phyloP scores from a whole-genome alignment of 2,329 filamentous ascomycete genomes.

The Fusarium drepaniforme region DNA sequence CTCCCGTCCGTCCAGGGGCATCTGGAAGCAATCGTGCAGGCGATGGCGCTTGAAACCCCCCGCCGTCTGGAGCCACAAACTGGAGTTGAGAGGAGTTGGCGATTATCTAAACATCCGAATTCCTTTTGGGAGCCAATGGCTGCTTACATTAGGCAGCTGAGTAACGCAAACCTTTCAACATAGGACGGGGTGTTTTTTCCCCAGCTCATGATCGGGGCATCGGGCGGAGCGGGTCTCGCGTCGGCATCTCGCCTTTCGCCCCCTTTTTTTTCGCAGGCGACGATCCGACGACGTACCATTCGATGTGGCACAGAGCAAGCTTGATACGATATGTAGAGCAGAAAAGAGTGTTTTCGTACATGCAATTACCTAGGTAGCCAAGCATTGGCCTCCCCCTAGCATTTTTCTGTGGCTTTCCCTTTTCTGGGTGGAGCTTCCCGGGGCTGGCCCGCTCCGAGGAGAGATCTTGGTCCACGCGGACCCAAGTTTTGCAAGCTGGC shows the following conservation, averaged over 20 bases:
- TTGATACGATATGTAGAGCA: not conserved
- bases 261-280: not conserved
- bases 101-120: not conserved
- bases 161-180: not conserved
- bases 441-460: conserved; percentile 28
- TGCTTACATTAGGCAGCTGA: not conserved
- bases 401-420: not conserved
- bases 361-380: not conserved
- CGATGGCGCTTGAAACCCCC: not conserved
- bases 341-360: not conserved
- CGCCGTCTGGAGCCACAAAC: not conserved
- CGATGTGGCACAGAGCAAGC: not conserved
- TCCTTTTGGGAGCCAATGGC: not conserved
- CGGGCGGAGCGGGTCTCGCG: conserved; percentile 23
- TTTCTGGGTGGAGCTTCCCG: conserved; percentile 25
- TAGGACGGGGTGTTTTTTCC: not conserved
- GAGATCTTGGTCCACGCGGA: conserved; percentile 10
- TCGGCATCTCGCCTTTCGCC: not conserved
- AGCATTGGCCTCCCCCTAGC: not conserved
- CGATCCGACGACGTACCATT: not conserved
- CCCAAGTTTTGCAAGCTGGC: conserved; percentile 1
- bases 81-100: not conserved
- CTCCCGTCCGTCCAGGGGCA: not conserved
- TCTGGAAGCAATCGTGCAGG: not conserved
- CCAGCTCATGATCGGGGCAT: conserved; percentile 21